Evolutionary conservation across 192 early-diverging fungal genomes (phyloP), one percentile per base, ranked within the genome.

Genomic region (Radiomyces spectabilis): DNA sequence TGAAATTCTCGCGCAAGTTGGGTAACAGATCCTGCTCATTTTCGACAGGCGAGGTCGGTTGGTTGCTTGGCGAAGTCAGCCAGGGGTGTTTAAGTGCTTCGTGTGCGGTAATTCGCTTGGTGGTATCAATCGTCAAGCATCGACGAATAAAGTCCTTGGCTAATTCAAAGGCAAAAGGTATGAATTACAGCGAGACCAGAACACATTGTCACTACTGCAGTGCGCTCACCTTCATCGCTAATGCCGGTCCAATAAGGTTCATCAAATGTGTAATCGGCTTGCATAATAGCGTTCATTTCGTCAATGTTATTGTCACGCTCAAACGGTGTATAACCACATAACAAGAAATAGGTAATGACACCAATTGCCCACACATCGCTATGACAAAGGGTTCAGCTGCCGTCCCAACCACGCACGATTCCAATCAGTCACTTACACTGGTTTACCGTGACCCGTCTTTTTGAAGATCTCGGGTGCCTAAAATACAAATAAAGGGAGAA

Each of bases 311-410:
- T 74, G 41, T 69, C 77, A 13, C 75, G 61, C 5, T 86, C 78
- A 59, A 92, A 92, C 18, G 89, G 89, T 13, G 81, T 82, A 39
- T 72, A 73, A 7, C 89, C 88, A 21, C 78, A 80, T 1, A 92
- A 73, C 45, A 87, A 61, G 55, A 89, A 87, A 56, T 80, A 92
- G 0, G 86, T 73, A 49, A 89, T 83, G 10, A 87, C 83, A 40
- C 87, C 87, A 33, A 85, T 71, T 1, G 86, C 86, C 89, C 89
- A 91, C 78, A 91, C 78, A 37, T 88, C 86, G 12, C 66, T 69
- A 54, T 16, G 31, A 42, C 16, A 44, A 38, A 41, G 37, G 33
- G 13, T 13, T 5, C 27, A 15, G 27, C 1, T 32, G 25, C 16
- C 9, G 15, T 19, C 8, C 38, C 16, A 3, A 29, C 22, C 13